A percentile compares a stretch with the other conserved stretches of the same genome.
These are phyloP conservation scores for Trichaptum fuscoviolaceum DNA, from an alignment of 768 basidiomycete genomes.

Conservation along the genomic window DNA sequence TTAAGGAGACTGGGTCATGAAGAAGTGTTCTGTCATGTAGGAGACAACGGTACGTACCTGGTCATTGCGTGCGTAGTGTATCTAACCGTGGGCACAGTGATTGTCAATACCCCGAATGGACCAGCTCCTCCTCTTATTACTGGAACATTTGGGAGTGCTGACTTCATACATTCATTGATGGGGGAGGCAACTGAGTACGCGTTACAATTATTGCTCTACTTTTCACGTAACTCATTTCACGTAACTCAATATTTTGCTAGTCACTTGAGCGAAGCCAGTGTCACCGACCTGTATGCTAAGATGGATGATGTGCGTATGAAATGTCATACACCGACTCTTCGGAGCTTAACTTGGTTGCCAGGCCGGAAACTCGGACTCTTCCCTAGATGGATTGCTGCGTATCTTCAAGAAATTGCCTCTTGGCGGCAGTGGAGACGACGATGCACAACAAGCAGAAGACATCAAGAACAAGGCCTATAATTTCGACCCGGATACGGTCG, in stretches of 20 bases:
- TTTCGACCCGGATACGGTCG: constrained; percentile 57
- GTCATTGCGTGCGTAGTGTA: not conserved
- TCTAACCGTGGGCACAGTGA: constrained; percentile 13
- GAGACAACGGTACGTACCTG: constrained; percentile 41
- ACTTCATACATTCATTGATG: constrained; percentile 61
- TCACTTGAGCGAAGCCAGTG: constrained; percentile 54
- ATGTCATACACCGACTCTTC: not conserved
- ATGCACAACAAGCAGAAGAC: constrained; percentile 48
- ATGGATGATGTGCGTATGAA: constrained; percentile 32
- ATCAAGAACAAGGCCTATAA: constrained; percentile 56
- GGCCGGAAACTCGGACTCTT: constrained; percentile 29
- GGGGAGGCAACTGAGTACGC: constrained; percentile 61
- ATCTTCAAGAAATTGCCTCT: constrained; percentile 47
- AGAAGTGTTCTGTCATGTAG: constrained; percentile 78
- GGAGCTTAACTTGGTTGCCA: constrained; percentile 7
- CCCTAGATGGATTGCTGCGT: constrained; percentile 31
- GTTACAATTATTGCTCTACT: not conserved
- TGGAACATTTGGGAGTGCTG: constrained; percentile 60
- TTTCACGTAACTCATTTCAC: not conserved
- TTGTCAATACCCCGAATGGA: constrained; percentile 49
- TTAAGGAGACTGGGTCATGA: constrained; percentile 63
- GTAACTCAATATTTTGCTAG: constrained; percentile 24
- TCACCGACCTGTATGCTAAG: constrained; percentile 51
- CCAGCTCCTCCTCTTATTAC: constrained; percentile 59
- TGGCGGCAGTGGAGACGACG: constrained; percentile 41